Base-by-base conservation (phyloP, 257 asterid species). In the Solanum arcanum region DNA sequence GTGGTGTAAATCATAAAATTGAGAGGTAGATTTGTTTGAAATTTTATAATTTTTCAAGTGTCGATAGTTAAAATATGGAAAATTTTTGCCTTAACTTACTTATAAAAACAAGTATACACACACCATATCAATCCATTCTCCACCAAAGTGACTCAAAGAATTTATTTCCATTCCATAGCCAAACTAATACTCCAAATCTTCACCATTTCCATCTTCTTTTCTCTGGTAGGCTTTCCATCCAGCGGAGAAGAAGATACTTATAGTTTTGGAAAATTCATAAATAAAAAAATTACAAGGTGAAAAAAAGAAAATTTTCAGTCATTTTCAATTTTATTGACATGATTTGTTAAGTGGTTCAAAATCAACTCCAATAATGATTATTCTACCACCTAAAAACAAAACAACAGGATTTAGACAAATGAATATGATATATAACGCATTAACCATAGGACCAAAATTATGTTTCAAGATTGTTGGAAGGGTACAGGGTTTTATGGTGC, bases 401-500 rank as follows among this genome's bases (percentile, higher is more conserved):
- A 64, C 76, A 4, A 73, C 88, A n/a, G 52, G 69, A 0, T 86
- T 86, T 75, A 85, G 88, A 1, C 73, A 39, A 33, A 42, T 86
- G 56, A 60, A 47, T 39, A 64, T 86, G 84, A 73, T 86, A 23
- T 85, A 86, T 74, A 76, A 86, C 37, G 77, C 88, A 2, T 8
- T 75, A 56, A 86, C 85, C 41, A 7, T 76, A 59, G 85, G 86
- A 44, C 86, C 88, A 10, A 68, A 86, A 44, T 2, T 68, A 42
- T 59, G 41, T 21, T 86, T 86, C 14, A 39, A 86, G 80, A 56
- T 39, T 21, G 86, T 86, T 62, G 88, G 88, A 29, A 60, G 46
- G 60, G 86, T 86, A 9, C 74, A 47, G 88, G 88, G 78, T 13
- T 86, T 18, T 86, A 76, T 29, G 88, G 80, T 23, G 64, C 88